Base-by-base conservation (phyloP, 805 yeast genomes). In the Blastobotrys attinorum region DNA sequence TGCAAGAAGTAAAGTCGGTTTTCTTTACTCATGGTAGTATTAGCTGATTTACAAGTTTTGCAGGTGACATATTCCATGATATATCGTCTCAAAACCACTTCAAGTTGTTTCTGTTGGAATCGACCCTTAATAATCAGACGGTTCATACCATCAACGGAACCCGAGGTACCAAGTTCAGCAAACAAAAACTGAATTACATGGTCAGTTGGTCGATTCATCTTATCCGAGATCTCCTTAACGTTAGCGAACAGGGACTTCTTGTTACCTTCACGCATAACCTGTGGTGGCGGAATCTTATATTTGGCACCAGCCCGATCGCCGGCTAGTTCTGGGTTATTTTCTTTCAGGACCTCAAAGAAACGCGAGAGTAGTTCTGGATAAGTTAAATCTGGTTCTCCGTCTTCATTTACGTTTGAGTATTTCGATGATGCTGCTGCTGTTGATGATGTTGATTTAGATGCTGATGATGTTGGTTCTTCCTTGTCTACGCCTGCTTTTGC, bases 101-200 rank as follows among this genome's bases (percentile, higher is more conserved):
- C 98, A 76, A 92, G 81, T 68, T 89, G 96, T 70, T 90, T 92
- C 57, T 95, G 96, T 71, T 84, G 95, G 75, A 88, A 92, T 67
- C 95, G 85, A 73, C 99, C 99, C 74, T 87, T 92, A 66, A 92
- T 90, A 51, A 92, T 88, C 65, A 92, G 78, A 69, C 98, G 83
- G 73, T 88, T 86, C 67, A 86, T 90, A 65, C 97, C 98, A 69
- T 92, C 99, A 48, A 92, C 90, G 45, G 97, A 89, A 62, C 99
- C 99, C 2, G 97, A 87, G 17, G 99, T 92, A 81, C 99, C 99
- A 76, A 92, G 75, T 72, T 92, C 99, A 1, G 97, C 97, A 69
- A 92, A 92, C 67, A 92, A 70, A 69, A 83, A 92, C 71, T 88
- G 96, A 66, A 92, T 92, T 53, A 92, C 80, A 70, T 92, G 98